A percentile compares a stretch with the other conserved stretches of the same genome.
phyloP scores from a whole-genome alignment of 2,329 filamentous ascomycete species.

The Paraconiothyrium sp. region DNA sequence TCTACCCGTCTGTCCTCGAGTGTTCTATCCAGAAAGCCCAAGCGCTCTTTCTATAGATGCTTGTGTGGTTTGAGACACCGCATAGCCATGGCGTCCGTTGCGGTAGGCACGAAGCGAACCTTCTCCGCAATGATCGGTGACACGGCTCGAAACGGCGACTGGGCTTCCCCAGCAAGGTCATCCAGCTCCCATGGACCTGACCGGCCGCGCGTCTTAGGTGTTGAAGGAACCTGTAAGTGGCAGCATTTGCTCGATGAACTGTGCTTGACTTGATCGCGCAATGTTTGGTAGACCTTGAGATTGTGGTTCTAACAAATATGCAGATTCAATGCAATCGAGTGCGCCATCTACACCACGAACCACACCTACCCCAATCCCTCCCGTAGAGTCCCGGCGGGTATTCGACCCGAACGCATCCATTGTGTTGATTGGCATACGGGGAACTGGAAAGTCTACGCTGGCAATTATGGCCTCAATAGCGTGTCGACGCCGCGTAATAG shows the following conservation, averaged over 20 bases:
- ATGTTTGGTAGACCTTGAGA: background rate
- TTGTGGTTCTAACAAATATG: background rate
- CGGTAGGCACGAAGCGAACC: slow-evolving; percentile 39
- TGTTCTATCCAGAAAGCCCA: background rate
- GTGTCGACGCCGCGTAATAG: slow-evolving; percentile 73
- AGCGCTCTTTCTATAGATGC: background rate
- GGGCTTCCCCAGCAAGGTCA: slow-evolving; percentile 16
- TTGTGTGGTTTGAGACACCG: background rate
- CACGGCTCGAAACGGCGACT: slow-evolving; percentile 22
- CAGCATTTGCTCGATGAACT: background rate
- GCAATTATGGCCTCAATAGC: slow-evolving; percentile 79
- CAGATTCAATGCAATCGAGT: slow-evolving; percentile 36
- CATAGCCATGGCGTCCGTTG: slow-evolving; percentile 37
- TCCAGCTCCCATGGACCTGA: slow-evolving; percentile 13
- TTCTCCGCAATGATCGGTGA: slow-evolving; percentile 38
- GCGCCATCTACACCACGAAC: slow-evolving; percentile 40
- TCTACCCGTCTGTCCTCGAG: background rate
- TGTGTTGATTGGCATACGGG: slow-evolving; percentile 76
- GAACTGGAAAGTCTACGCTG: slow-evolving; percentile 78
- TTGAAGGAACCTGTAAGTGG: slow-evolving; percentile 20
- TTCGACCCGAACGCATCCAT: slow-evolving; percentile 74
- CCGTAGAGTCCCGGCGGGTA: slow-evolving; percentile 38
- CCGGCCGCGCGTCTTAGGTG: slow-evolving; percentile 8
- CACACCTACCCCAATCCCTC: slow-evolving; percentile 33
- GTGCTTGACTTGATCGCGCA: background rate